Conservation (phyloP, 2,329 filamentous ascomycete genomes). For the Nemania abortiva region DNA sequence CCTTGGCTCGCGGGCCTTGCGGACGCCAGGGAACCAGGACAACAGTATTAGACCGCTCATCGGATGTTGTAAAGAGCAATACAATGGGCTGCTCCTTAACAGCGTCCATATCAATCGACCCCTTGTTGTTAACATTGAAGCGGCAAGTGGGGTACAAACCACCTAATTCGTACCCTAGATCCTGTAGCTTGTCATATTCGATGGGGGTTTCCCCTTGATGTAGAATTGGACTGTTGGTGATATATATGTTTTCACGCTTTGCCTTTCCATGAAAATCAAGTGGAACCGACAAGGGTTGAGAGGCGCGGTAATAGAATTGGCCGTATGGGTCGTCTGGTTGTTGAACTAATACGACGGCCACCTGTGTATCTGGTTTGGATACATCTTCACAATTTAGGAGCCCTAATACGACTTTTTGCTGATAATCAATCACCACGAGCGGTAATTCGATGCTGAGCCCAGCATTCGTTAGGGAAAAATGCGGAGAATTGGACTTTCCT, state of each 20-base stretch:
- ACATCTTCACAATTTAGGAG: constrained; percentile 8
- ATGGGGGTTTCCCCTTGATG: no score
- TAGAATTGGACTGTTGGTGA: background rate
- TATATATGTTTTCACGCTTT: constrained; percentile 3
- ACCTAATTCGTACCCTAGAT: background rate
- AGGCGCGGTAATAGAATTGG: constrained; percentile 3
- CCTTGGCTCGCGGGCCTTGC: background rate
- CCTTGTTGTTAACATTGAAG: background rate
- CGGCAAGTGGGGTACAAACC: background rate
- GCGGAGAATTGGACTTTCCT: background rate
- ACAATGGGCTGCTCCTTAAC: background rate
- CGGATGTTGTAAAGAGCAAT: background rate
- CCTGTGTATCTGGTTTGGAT: background rate
- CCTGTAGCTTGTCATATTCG: background rate
- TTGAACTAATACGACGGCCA: background rate
- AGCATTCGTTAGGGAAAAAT: constrained; percentile 23
- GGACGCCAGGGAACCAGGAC: background rate
- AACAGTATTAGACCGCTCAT: background rate
- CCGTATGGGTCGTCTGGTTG: background rate
- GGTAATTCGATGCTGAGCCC: constrained; percentile 24
- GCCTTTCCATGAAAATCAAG: background rate
- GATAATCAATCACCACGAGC: constrained; percentile 4
- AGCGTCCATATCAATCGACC: background rate
- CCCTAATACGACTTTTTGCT: background rate
- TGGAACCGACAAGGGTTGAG: background rate